Conservation (phyloP, 1,139 yeast species). For the Hemisphaericaspora lyxosophila region DNA sequence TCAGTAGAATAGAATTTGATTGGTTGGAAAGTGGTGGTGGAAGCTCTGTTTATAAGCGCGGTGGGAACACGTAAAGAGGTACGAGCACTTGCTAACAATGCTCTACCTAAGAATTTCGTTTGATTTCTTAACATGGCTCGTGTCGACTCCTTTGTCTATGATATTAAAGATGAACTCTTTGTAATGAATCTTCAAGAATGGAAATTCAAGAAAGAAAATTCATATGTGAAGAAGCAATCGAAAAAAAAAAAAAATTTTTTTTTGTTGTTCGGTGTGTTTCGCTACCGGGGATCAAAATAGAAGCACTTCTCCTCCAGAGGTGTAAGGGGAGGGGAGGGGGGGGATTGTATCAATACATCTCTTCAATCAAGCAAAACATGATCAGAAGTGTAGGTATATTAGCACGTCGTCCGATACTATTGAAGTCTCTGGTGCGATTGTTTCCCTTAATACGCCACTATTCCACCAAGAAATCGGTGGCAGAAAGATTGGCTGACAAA, state of each 20-base stretch:
- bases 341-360: background rate
- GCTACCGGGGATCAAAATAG: no score
- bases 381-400: background rate
- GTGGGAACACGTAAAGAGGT: slow-evolving; percentile 2
- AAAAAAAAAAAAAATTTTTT: slow-evolving; percentile 1
- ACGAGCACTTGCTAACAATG: slow-evolving; percentile 5
- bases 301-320: no score
- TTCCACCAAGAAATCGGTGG: background rate
- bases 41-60: background rate
- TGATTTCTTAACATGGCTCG: slow-evolving; percentile 9
- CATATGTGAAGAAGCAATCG: background rate
- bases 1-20: slow-evolving; percentile 22
- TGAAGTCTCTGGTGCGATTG: background rate
- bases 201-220: no score
- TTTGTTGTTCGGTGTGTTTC: no score
- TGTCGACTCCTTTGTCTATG: no score
- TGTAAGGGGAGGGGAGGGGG: no score
- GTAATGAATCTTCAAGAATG: no score
- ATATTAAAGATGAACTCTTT: no score
- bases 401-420: background rate
- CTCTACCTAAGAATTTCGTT: slow-evolving; percentile 8
- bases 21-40: slow-evolving; percentile 5
- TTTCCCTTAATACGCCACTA: background rate
- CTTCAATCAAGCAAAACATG: background rate
- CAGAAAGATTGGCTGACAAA: background rate